Percentiles rank a stretch among this genome's conserved stretches.
phyloP scores from a whole-genome alignment of 2,329 filamentous ascomycete genomes.

The Colletotrichum neosansevieriae region DNA sequence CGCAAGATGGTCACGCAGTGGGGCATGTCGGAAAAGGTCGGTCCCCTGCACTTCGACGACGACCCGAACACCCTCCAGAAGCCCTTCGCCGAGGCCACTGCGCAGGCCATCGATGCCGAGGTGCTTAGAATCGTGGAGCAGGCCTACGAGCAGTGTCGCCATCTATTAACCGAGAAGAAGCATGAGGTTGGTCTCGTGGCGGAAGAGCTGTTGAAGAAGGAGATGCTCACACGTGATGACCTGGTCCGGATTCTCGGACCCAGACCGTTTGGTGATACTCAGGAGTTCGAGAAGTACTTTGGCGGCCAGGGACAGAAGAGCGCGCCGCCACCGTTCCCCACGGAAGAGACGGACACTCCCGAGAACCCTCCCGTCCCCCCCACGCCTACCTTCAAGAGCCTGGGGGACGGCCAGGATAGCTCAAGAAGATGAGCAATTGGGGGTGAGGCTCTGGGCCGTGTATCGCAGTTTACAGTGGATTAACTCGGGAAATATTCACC shows the following conservation, averaged over 20 bases:
- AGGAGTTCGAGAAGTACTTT: conserved; percentile 97
- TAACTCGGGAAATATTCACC: too few relatives aligned
- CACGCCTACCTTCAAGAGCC: conserved; percentile 49
- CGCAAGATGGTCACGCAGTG: conserved; percentile 99
- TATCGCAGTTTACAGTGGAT: background rate
- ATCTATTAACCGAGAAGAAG: conserved; percentile 87
- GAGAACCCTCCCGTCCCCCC: conserved; percentile 46
- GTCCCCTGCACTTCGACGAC: conserved; percentile 91
- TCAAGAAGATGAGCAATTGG: conserved; percentile 42
- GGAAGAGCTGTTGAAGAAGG: conserved; percentile 92
- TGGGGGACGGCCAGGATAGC: conserved; percentile 15
- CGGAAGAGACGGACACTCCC: conserved; percentile 57
- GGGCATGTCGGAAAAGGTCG: conserved; percentile 97
- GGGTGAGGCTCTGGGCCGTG: background rate
- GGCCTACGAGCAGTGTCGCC: conserved; percentile 90
- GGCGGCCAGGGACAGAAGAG: conserved; percentile 65
- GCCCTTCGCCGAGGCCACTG: conserved; percentile 95
- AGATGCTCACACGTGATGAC: conserved; percentile 91
- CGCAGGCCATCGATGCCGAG: conserved; percentile 90
- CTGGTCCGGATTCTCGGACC: conserved; percentile 89
- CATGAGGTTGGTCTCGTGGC: conserved; percentile 88
- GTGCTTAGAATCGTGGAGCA: conserved; percentile 92
- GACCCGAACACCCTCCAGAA: conserved; percentile 87
- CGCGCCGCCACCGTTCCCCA: conserved; percentile 68
- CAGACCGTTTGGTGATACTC: conserved; percentile 84